Evolutionary conservation across 2,329 filamentous ascomycete genomes (phyloP).

Genomic region (Clarireedia hainanense): DNA sequence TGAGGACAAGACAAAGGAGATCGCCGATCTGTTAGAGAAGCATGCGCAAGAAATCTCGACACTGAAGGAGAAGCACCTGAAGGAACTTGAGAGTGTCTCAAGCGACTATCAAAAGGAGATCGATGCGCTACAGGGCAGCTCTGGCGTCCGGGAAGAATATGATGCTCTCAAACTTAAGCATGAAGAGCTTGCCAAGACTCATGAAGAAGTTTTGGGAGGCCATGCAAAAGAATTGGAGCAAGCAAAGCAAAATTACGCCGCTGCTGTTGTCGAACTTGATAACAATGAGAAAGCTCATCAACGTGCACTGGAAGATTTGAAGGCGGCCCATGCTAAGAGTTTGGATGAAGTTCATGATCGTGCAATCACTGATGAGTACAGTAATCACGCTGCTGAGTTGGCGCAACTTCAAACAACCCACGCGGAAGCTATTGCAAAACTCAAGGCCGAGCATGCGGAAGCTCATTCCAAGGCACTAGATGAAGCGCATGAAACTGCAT

Average conservation of each 20-base stretch:
- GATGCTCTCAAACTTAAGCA: slow-evolving; percentile 52
- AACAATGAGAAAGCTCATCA: slow-evolving; percentile 46
- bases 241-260: slow-evolving; percentile 23
- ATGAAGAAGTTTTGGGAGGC: slow-evolving; percentile 16
- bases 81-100: slow-evolving; percentile 50
- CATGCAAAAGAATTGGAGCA: slow-evolving; percentile 21
- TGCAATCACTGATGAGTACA: slow-evolving; percentile 39
- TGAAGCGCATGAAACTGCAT: slow-evolving; percentile 43
- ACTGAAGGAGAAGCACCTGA: slow-evolving; percentile 38
- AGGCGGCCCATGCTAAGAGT: slow-evolving; percentile 50
- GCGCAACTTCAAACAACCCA: slow-evolving; percentile 48
- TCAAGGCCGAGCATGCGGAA: slow-evolving; percentile 40
- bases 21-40: slow-evolving; percentile 42
- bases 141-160: slow-evolving; percentile 56
- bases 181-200: slow-evolving; percentile 36
- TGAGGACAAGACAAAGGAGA: slow-evolving; percentile 28
- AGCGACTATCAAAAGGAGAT: slow-evolving; percentile 59
- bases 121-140: slow-evolving; percentile 53
- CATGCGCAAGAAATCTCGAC: slow-evolving; percentile 41
- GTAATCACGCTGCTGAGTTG: slow-evolving; percentile 42
- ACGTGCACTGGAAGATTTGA: slow-evolving; percentile 46
- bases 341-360: slow-evolving; percentile 48
- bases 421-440: slow-evolving; percentile 32
- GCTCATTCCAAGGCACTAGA: slow-evolving; percentile 51
- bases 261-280: slow-evolving; percentile 29